Base-by-base conservation (phyloP, 495 filamentous ascomycete species). In the Polyplosphaeria fusca region DNA sequence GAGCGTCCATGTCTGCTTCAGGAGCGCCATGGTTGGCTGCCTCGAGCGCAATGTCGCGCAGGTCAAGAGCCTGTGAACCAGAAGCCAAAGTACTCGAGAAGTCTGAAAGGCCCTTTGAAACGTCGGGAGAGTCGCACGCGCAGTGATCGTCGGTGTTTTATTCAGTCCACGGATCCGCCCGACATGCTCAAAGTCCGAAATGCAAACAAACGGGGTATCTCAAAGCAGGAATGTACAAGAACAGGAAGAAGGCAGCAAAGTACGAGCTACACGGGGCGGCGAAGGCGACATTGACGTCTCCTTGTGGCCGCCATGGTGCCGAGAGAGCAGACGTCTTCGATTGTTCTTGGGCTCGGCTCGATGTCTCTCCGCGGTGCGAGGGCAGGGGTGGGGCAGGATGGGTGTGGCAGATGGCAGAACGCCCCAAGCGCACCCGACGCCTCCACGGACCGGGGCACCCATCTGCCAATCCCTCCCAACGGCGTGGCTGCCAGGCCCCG, bases 1-100 rank as follows among this genome's bases (percentile, higher is more conserved):
- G 57, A 94, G 75, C 24, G 86, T 86, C 82, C 82, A 82, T 52
- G 80, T 84, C 71, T 93, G 90, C 23, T 78, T 73, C 45, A 82
- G 63, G 69, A 85, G 76, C 35, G 70, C 77, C 81, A 83, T 83
- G 40, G n/a, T 43, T 5, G 20, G 20, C 14, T 7, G 14, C 30
- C 14, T 7, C 7, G 14, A 14, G 30, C 30, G 30, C 30, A 35
- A 35, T 35, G 30, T 35, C 30, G 30, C 30, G 30, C 7, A 35
- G 30, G 30, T n/a, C n/a, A n/a, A n/a, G n/a, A n/a, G n/a, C 30
- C 7, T 7, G 7, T 35, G 30, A 14, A 35, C 7, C 7, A 14
- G 30, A 35, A 35, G 7, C 14, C 7, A 35, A 35, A 14, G 14
- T 14, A 7, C 30, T 35, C 30, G 30, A 35, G 7, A 7, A 7